A percentile compares a stretch with the other conserved stretches of the same genome.
Conservation (phyloP, 805 yeast species). For the Hanseniaspora lachancei region DNA sequence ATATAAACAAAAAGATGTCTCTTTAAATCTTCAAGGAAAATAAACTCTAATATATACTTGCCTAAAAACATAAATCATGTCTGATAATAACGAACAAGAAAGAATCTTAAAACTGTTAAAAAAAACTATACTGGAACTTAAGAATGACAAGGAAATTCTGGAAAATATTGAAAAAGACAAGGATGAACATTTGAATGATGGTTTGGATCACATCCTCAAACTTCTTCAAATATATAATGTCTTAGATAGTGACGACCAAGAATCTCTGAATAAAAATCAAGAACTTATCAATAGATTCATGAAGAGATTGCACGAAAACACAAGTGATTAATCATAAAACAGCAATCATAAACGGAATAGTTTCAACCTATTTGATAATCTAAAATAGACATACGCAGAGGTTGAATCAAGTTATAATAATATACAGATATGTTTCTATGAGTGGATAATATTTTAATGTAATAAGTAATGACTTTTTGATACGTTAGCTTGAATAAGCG, state of each 20-base stretch:
- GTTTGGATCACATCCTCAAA: conserved; percentile 12
- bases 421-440: too few relatives aligned
- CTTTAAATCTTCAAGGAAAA: too few relatives aligned
- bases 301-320: conserved; percentile 17
- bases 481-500: too few relatives aligned
- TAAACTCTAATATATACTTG: background rate
- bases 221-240: conserved; percentile 17
- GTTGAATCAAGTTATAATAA: too few relatives aligned
- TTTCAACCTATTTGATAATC: too few relatives aligned
- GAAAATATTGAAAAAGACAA: conserved; percentile 11
- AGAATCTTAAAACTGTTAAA: conserved; percentile 15
- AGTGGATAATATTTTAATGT: too few relatives aligned
- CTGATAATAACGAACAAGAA: conserved; percentile 10
- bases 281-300: conserved; percentile 15
- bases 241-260: conserved; percentile 9
- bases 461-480: too few relatives aligned
- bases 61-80: background rate
- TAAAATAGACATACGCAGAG: too few relatives aligned
- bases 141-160: background rate
- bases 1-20: too few relatives aligned
- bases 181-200: conserved; percentile 11
- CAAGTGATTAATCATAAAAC: background rate
- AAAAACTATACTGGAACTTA: conserved; percentile 5
- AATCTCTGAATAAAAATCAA: conserved; percentile 6
- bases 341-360: too few relatives aligned